phyloP scores from a whole-genome alignment of 768 basidiomycete genomes.

The Mycena capillaripes region DNA sequence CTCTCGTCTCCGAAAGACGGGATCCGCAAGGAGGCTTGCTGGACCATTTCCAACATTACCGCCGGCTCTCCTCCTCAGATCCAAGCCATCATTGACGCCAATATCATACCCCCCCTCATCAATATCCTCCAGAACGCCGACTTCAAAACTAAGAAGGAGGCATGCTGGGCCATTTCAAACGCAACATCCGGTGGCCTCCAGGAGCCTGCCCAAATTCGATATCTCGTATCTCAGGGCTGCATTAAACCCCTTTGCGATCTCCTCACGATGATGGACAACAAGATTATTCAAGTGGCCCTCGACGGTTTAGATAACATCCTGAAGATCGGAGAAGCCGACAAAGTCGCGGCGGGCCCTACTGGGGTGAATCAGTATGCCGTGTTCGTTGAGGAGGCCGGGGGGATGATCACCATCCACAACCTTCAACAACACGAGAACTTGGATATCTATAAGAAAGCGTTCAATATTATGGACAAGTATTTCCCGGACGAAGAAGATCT shows the following conservation, averaged over 20 bases:
- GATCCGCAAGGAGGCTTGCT: slow-evolving; percentile 99
- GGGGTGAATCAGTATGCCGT: slow-evolving; percentile 93
- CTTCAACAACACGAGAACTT: slow-evolving; percentile 99
- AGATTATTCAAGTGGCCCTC: slow-evolving; percentile 98
- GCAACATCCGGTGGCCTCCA: slow-evolving; percentile 98
- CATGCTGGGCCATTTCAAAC: slow-evolving; percentile 99
- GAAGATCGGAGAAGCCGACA: slow-evolving; percentile 97
- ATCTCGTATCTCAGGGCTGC: slow-evolving; percentile 97
- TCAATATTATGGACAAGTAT: slow-evolving; percentile 98
- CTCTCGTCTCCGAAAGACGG: slow-evolving; percentile 98
- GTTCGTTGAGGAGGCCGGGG: slow-evolving; percentile 97
- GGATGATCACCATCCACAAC: slow-evolving; percentile 99
- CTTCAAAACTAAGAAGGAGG: slow-evolving; percentile 99
- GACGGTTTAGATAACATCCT: slow-evolving; percentile 99
- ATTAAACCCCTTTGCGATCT: slow-evolving; percentile 99
- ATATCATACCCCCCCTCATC: slow-evolving; percentile 97
- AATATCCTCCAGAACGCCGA: slow-evolving; percentile 98
- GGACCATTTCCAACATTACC: slow-evolving; percentile 99
- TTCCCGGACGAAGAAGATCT: slow-evolving; percentile 98
- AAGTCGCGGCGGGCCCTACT: slow-evolving; percentile 83
- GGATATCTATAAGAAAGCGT: slow-evolving; percentile 99
- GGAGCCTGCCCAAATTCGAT: slow-evolving; percentile 97
- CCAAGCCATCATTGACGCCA: slow-evolving; percentile 97
- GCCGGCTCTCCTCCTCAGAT: slow-evolving; percentile 98
- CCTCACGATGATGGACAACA: slow-evolving; percentile 99